Evolutionary conservation across 805 yeast genomes (phyloP), one percentile per base, ranked within the genome.

Genomic region (Wilhelminamyces savonicus): DNA sequence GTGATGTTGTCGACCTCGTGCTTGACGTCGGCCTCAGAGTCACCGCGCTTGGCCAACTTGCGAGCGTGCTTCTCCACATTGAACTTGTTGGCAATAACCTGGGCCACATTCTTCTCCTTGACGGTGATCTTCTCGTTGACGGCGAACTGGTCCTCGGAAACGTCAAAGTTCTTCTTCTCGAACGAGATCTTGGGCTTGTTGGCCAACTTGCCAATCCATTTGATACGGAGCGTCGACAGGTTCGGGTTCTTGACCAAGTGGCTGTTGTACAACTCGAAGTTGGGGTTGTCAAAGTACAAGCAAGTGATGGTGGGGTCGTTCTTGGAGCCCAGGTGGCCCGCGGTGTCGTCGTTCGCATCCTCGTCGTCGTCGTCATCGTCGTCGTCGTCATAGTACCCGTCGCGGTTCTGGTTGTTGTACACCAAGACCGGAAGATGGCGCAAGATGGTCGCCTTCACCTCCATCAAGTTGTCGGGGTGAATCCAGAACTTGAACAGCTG

Each of bases 401-500:
- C 62, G 27, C 56, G 69, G 33, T 68, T 66, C 40, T 71, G 50
- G 46, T 45, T 38, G 37, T 46, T 55, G 50, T 87, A 92, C 27
- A 90, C 82, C 39, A 90, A 69, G 5, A 88, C 94, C 2, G 98
- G 98, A 42, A 90, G 72, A 48, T 86, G 94, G 54, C 97, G 81
- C 52, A 90, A 72, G 41, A 90, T 84, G 36, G 87, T 78, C n/a
- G 97, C 86, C 63, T 90, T 90, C 32, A 88, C 95, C 61, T 90
- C 97, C 96, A 90, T 88, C 52, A 92, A 56, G 53, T 86, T 83
- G 45, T 92, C 98, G n/a, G 90, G 88, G 54, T 90, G 97, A 25
- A 92, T 72, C 98, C 98, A 90, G 57, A 90, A 90, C 60, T 84
- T 86, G 58, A 80, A 78, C 11, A 85, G 78, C 39, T 66, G 79